A percentile compares a stretch with the other conserved stretches of the same genome.
phyloP scores from a whole-genome alignment of 2,329 filamentous ascomycete species.

The Myriangium duriaei region DNA sequence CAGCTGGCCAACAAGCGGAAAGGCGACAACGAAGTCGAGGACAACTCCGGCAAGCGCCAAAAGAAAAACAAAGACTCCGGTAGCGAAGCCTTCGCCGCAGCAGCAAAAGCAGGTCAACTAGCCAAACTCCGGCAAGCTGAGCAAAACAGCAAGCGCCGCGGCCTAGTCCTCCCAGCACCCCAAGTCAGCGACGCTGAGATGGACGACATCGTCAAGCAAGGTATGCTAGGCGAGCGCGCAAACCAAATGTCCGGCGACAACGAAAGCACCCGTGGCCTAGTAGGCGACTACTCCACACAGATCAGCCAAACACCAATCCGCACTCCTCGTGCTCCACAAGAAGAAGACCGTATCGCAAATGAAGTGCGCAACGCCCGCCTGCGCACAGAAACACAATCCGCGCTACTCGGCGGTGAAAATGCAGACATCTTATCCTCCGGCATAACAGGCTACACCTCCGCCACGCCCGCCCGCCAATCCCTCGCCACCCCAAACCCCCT shows the following conservation, averaged over 20 bases:
- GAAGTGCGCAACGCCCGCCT: slow-evolving; percentile 90
- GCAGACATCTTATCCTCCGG: slow-evolving; percentile 68
- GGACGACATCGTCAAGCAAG: slow-evolving; percentile 98
- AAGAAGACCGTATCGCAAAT: slow-evolving; percentile 92
- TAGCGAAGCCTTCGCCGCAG: slow-evolving; percentile 71
- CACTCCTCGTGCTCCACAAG: slow-evolving; percentile 78
- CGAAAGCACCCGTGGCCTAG: slow-evolving; percentile 68
- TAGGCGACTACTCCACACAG: slow-evolving; percentile 75
- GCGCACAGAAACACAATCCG: slow-evolving; percentile 86
- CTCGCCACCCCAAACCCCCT: slow-evolving; percentile 91
- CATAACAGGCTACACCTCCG: slow-evolving; percentile 81
- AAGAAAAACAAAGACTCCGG: slow-evolving; percentile 77
- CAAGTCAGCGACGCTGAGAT: slow-evolving; percentile 88
- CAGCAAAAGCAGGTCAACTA: slow-evolving; percentile 84
- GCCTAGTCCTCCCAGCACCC: slow-evolving; percentile 71
- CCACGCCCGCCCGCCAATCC: slow-evolving; percentile 64
- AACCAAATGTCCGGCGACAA: slow-evolving; percentile 67
- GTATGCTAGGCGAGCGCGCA: slow-evolving; percentile 80
- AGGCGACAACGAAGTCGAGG: slow-evolving; percentile 74
- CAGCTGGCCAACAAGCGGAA: slow-evolving; percentile 88
- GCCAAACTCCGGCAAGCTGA: slow-evolving; percentile 93
- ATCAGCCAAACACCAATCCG: slow-evolving; percentile 77
- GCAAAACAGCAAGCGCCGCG: slow-evolving; percentile 82
- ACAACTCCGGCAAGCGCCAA: slow-evolving; percentile 64
- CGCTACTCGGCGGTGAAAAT: slow-evolving; percentile 85